These are phyloP conservation scores for Dryadomyces quercus-mongolicae DNA, from an alignment of 2,329 filamentous ascomycete genomes.

Conservation along the genomic window DNA sequence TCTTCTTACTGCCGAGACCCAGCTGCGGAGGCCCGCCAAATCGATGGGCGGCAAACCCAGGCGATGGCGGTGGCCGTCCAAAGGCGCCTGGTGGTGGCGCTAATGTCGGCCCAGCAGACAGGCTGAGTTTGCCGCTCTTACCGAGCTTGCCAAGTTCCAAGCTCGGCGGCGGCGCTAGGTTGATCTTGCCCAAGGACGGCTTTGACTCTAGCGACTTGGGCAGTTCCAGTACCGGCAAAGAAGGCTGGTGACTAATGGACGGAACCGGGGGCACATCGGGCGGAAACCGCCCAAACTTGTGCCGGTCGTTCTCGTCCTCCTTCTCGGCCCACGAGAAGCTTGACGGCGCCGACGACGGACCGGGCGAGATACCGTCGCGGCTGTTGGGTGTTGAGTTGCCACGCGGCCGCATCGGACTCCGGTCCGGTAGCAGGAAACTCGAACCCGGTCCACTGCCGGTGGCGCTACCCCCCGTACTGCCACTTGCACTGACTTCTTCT, in stretches of 20 bases:
- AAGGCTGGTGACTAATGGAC: not conserved
- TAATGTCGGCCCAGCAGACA: not conserved
- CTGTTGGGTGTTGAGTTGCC: constrained; percentile 40
- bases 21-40: constrained; percentile 24
- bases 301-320: constrained; percentile 29
- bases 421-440: constrained; percentile 20
- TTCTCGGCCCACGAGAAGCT: constrained; percentile 46
- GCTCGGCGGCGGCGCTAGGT: not conserved
- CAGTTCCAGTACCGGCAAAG: not conserved
- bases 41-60: constrained; percentile 29
- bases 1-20: not conserved
- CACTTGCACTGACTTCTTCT: constrained; percentile 30
- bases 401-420: constrained; percentile 32
- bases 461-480: constrained; percentile 16
- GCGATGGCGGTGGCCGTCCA: constrained; percentile 16
- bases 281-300: constrained; percentile 28
- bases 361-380: constrained; percentile 40
- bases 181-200: not conserved
- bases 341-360: constrained; percentile 55
- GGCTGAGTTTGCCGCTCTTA: not conserved
- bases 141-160: not conserved
- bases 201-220: not conserved
- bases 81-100: not conserved
- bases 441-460: constrained; percentile 13
- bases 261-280: constrained; percentile 12